A percentile compares a stretch with the other conserved stretches of the same genome.
phyloP scores from a whole-genome alignment of 23 red algal species.

The Agarophyton chilense region DNA sequence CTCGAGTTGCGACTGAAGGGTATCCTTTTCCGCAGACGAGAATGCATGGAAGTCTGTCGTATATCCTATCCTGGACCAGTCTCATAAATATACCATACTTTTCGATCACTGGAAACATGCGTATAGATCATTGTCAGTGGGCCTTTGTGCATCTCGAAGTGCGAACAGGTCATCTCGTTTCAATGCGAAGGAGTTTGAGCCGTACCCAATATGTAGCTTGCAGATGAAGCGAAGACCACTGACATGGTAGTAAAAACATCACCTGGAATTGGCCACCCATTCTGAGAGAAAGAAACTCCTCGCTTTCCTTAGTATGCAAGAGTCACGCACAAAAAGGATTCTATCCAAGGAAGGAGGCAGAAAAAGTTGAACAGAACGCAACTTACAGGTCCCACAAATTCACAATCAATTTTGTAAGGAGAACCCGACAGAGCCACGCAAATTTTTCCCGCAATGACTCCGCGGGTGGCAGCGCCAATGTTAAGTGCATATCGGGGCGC shows the following conservation, averaged over 20 bases:
- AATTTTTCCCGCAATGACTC: constrained; percentile 53
- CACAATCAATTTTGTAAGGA: constrained; percentile 44
- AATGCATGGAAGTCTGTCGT: constrained; percentile 62
- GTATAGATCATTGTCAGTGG: background rate
- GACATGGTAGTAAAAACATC: constrained; percentile 39
- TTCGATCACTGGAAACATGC: constrained; percentile 63
- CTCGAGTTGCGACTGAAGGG: constrained; percentile 71
- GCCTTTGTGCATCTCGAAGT: background rate
- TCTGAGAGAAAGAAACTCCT: background rate
- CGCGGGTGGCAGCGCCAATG: constrained; percentile 66
- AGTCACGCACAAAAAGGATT: too few species aligned
- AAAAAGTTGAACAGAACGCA: background rate
- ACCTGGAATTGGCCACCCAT: constrained; percentile 77
- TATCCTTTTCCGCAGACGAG: constrained; percentile 79
- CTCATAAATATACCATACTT: constrained; percentile 79
- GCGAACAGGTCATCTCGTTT: background rate
- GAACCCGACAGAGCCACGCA: constrained; percentile 26
- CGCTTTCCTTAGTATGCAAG: background rate
- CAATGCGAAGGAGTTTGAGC: background rate
- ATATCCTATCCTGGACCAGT: constrained; percentile 70
- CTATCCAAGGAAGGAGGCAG: background rate
- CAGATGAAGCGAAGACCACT: constrained; percentile 22
- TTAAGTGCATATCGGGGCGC: constrained; percentile 66
- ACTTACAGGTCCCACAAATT: constrained; percentile 65
- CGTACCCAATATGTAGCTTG: constrained; percentile 66